Percentiles rank a stretch among this genome's conserved stretches.
These are phyloP conservation scores for Sextonia rubra DNA, from an alignment of 164 flowering plant species.

Conservation along the genomic window DNA sequence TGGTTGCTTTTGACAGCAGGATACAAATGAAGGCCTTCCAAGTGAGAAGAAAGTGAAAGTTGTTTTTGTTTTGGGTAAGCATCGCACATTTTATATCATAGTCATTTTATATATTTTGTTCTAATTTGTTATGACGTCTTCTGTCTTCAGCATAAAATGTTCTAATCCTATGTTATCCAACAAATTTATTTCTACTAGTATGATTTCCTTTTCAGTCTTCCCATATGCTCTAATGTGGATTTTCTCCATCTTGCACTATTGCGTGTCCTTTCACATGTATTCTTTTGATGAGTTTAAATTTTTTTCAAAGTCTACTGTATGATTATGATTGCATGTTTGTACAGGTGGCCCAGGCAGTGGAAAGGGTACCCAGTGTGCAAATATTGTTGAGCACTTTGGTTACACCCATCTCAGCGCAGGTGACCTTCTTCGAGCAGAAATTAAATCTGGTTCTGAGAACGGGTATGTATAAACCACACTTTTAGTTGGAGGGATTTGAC, in stretches of 20 bases:
- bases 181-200: neutral
- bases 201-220: neutral
- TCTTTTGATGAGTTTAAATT: neutral
- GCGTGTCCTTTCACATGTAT: neutral
- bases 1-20: conserved; percentile 27
- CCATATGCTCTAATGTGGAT: neutral
- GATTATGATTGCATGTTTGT: conserved; percentile 2
- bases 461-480: conserved; percentile 39
- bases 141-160: neutral
- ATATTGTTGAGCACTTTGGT: conserved; percentile 79
- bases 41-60: conserved; percentile 56
- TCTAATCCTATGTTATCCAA: neutral
- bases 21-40: conserved; percentile 31
- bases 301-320: neutral
- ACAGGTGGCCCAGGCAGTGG: conserved; percentile 99
- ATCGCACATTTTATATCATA: neutral
- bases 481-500: no score
- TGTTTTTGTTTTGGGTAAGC: conserved; percentile 75
- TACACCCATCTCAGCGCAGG: conserved; percentile 98
- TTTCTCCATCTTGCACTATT: neutral
- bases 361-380: conserved; percentile 91
- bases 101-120: neutral
- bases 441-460: conserved; percentile 89
- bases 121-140: neutral
- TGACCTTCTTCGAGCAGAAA: conserved; percentile 93